Evolutionary conservation across 495 filamentous ascomycete species (phyloP).

Genomic region (Podospora pseudopauciseta): DNA sequence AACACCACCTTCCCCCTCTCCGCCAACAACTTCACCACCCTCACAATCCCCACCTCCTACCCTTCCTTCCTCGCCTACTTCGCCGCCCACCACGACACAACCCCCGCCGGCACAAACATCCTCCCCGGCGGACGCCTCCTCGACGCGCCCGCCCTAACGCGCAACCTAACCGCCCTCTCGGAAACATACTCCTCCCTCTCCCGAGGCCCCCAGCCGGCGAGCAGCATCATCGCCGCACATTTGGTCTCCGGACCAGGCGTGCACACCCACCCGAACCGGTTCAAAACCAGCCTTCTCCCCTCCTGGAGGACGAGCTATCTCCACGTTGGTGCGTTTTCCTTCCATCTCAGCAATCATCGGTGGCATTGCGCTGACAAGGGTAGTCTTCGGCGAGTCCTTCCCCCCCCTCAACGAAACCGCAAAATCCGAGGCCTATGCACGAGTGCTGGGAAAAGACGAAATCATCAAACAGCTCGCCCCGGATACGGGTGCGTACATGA

Average conservation of each 20-base stretch:
- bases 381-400: constrained; percentile 22
- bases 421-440: constrained; percentile 34
- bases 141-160: constrained; percentile 30
- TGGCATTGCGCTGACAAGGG: neutral
- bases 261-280: constrained; percentile 22
- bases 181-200: constrained; percentile 13
- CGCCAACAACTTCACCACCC: neutral
- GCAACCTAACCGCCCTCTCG: constrained; percentile 23
- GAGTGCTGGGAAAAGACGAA: constrained; percentile 44
- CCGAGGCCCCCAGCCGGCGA: constrained; percentile 1
- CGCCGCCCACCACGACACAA: constrained; percentile 32
- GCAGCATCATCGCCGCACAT: constrained; percentile 16
- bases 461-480: constrained; percentile 36
- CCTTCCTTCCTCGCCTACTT: constrained; percentile 50
- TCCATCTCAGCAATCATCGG: neutral
- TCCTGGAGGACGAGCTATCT: constrained; percentile 55
- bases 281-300: constrained; percentile 48
- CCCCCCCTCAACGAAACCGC: constrained; percentile 38
- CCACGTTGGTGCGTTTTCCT: constrained; percentile 17
- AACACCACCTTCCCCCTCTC: constrained; percentile 36
- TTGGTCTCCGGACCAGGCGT: constrained; percentile 38
- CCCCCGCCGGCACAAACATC: constrained; percentile 36
- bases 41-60: constrained; percentile 8
- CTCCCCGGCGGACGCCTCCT: constrained; percentile 43
- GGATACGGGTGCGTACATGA: constrained; percentile 40